These are phyloP conservation scores for Aureobasidium uvarum DNA, from an alignment of 2,329 filamentous ascomycete genomes.

Conservation along the genomic window DNA sequence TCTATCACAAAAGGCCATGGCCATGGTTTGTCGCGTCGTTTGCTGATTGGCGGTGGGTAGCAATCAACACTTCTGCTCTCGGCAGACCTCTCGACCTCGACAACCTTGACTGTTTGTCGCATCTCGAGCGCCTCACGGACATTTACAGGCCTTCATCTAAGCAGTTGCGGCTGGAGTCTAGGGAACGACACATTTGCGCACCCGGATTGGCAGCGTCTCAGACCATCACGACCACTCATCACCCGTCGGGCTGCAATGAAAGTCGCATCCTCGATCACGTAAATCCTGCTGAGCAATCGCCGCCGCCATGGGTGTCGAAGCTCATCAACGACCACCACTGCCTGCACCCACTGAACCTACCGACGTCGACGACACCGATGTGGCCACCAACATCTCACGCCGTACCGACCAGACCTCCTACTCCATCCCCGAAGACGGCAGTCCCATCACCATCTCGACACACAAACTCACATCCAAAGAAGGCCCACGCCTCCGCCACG, in stretches of 20 bases:
- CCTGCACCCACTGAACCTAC: slow-evolving; percentile 73
- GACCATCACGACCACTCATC: not conserved
- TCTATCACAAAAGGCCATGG: slow-evolving; percentile 14
- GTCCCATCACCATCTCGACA: slow-evolving; percentile 87
- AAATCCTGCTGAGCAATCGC: not conserved
- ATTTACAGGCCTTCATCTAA: not conserved
- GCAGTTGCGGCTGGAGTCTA: not conserved
- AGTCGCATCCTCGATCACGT: not conserved
- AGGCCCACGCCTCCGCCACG: slow-evolving; percentile 54
- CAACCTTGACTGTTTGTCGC: slow-evolving; percentile 19
- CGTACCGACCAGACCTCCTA: slow-evolving; percentile 70
- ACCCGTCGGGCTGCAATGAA: slow-evolving; percentile 20
- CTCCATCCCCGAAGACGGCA: slow-evolving; percentile 81
- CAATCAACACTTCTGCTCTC: not conserved
- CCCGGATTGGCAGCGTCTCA: slow-evolving; percentile 21
- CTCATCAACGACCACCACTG: slow-evolving; percentile 55
- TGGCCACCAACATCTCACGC: slow-evolving; percentile 67
- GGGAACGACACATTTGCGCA: not conserved
- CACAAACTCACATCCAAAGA: slow-evolving; percentile 52
- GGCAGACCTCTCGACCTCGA: not conserved
- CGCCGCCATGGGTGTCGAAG: slow-evolving; percentile 25
- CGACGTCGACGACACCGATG: slow-evolving; percentile 47
- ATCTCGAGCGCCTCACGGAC: not conserved
- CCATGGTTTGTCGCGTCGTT: slow-evolving; percentile 13
- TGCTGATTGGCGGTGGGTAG: slow-evolving; percentile 16